Evolutionary conservation across 1,284 basidiomycete species (phyloP), one percentile per base, ranked within the genome.

Genomic region (Leccinum griseonigrum): DNA sequence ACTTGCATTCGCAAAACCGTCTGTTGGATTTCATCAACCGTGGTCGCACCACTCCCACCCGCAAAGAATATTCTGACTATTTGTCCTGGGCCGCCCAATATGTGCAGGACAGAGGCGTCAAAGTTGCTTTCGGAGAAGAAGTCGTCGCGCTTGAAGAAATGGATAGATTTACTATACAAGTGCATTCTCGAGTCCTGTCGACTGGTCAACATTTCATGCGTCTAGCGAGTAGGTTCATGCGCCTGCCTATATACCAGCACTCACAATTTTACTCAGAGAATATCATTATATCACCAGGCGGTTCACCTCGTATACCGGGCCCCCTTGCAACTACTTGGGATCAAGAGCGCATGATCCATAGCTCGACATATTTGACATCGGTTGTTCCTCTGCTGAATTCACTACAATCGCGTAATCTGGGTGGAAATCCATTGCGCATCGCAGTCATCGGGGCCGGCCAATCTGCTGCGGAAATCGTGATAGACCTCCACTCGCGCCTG

Each of bases 1-100:
- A 86, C 71, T 75, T 86, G 51, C 81, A 85, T 62, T 78, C 78
- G 55, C 77, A 84, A 61, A 76, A 76, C 54, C 79, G 85, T 56
- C 76, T 86, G 48, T 65, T 81, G 26, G 74, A 78, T 40, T 86
- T 91, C 70, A 92, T 93, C 76, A 88, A 91, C 76, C 87, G 92
- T 65, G 94, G 94, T 78, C 94, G 91, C 32, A 94, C 91, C 63
- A 91, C 95, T 77, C 94, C 94, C 46, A 95, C 92, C 72, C 94
- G 95, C 79, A 95, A 95, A 83, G 85, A 86, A 65, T 86, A 81
- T 63, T 77, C 82, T 6, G 84, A 85, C 68, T 86, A 86, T 69
- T 77, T 86, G 38, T 69, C 79, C 11, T 85, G 84, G 84, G 81
- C 80, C 9, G 82, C 85, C 1, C 69, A 69, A 9, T 77, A 79